Evolutionary conservation across 2,329 filamentous ascomycete genomes (phyloP), one percentile per base, ranked within the genome.

Genomic region (Nannizziopsis arthrosporioides): DNA sequence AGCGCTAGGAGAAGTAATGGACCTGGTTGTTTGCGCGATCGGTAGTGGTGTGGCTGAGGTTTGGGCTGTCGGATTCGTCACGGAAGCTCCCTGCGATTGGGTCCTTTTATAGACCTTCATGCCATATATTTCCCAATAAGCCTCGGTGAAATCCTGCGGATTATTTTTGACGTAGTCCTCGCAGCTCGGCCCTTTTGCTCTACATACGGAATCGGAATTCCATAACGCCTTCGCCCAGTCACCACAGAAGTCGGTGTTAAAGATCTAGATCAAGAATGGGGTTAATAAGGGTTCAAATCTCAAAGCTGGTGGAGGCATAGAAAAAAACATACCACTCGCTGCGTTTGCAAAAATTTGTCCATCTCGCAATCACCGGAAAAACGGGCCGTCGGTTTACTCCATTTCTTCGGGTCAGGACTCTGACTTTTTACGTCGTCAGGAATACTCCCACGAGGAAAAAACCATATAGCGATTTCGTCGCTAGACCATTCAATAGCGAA

Each of bases 241-340:
- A 14, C 87, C 87, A 64, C 87, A 94, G 61, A 92, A 84, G 7
- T 82, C 81, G 0, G 81, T 92, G 67, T 85, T 93, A 34, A 82
- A 68, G 45, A 68, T 59, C 64, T 67, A 44, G 11, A 45, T 17
- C 40, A 42, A 55, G 42, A 35, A 42, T 18, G 38, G 40, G 17
- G 15, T 49, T 43, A 40, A 42, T 19, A 34, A 12, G 17, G 10
- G 35, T 11, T 6, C 17, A 11, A 17, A 46, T 11, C 1, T 7
- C 44, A 38, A 15, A 30, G 14, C 22, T 19, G 11, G 3, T 11
- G 14, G 8, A 6, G 5, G 14, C 12, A 35, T 14, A n/a, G 9
- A 14, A 10, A 8, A 34, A n/a, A 11, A 57, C 55, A 43, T 61
- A 67, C 77, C 54, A 95, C 80, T 57, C 82, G 77, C 69, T 94